These are phyloP conservation scores for Albizia julibrissin DNA, from an alignment of 306 rosid species.

Conservation along the genomic window DNA sequence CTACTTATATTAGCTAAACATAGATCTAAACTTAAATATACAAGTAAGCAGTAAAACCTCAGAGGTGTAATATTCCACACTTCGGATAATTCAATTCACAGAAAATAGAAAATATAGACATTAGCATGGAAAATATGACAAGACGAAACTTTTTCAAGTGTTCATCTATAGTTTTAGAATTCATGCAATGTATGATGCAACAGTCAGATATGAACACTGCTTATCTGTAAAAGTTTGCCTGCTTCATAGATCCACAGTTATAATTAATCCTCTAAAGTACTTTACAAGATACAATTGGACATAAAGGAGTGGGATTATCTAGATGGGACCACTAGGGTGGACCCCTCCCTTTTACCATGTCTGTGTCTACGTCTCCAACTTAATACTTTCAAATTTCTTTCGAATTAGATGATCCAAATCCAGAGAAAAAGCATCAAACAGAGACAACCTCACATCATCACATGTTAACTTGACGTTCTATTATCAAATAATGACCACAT, in stretches of 20 bases:
- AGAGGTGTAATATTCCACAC: not conserved
- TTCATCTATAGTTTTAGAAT: not conserved
- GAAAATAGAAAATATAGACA: not conserved
- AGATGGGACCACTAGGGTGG: constrained; percentile 4
- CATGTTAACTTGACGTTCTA: not conserved
- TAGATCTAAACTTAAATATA: not conserved
- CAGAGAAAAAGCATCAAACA: constrained; percentile 4
- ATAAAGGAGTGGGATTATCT: not conserved
- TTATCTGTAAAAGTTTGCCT: not conserved
- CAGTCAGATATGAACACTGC: not conserved
- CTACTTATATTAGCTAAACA: no score
- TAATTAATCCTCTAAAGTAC: not conserved
- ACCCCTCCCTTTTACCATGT: no score
- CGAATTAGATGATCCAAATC: not conserved
- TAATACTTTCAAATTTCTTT: not conserved
- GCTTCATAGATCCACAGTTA: not conserved
- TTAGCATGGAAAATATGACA: not conserved
- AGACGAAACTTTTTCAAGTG: not conserved
- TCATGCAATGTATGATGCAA: not conserved
- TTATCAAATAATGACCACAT: not conserved
- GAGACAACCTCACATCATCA: not conserved
- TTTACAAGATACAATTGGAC: not conserved
- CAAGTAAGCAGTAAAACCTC: not conserved
- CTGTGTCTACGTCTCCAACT: not conserved
- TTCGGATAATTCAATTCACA: not conserved